These are phyloP conservation scores for Meira nashicola DNA, from an alignment of 1,284 basidiomycete genomes.

Conservation along the genomic window DNA sequence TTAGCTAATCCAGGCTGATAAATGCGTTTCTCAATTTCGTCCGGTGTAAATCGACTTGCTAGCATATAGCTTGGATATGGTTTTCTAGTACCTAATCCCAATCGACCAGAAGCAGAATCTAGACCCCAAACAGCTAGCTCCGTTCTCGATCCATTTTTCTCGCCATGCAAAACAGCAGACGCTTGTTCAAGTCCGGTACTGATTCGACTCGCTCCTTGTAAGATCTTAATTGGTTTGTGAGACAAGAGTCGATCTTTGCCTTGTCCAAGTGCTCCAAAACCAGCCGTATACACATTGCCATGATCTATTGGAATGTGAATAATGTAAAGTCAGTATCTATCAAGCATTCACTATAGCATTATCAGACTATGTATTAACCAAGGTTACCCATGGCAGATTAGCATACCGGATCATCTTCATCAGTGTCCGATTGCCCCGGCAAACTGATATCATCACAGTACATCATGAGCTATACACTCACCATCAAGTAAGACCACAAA, in stretches of 20 bases:
- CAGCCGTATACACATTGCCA: constrained; percentile 14
- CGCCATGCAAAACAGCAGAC: background rate
- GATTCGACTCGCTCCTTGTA: constrained; percentile 1
- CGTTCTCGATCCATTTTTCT: background rate
- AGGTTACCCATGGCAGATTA: too few relatives aligned
- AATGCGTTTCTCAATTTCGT: constrained; percentile 12
- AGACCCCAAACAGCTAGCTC: constrained; percentile 10
- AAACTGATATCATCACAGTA: background rate
- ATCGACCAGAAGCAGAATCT: constrained; percentile 1
- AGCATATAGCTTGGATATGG: constrained; percentile 14
- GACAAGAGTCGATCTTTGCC: constrained; percentile 3
- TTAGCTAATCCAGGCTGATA: constrained; percentile 9
- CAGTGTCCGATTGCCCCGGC: too few relatives aligned
- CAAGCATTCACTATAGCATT: background rate
- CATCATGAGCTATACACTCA: constrained; percentile 3
- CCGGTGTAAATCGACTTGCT: constrained; percentile 13
- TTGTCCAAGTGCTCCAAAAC: constrained; percentile 14
- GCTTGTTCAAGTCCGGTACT: constrained; percentile 9
- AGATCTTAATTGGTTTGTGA: background rate
- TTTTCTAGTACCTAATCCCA: constrained; percentile 5
- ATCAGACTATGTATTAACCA: background rate
- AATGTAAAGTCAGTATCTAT: background rate
- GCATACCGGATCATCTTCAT: too few relatives aligned
- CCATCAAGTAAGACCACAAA: constrained; percentile 13
- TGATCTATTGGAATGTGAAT: background rate